Base-by-base conservation (phyloP, 2,329 filamentous ascomycete species). In the Curvularia eragrostidis region DNA sequence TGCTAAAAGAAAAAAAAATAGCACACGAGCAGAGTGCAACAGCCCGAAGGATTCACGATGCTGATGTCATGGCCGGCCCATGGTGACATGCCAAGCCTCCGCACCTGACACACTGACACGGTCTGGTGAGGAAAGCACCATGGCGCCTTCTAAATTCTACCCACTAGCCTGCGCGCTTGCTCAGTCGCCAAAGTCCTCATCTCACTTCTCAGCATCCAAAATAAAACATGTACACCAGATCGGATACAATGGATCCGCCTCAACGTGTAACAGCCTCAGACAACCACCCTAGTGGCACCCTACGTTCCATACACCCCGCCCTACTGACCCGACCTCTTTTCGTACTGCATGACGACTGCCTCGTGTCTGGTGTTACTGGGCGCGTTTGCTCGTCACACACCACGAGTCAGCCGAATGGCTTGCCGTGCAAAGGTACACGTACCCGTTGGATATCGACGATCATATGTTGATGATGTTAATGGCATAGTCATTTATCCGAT, bases 271-370 rank as follows among this genome's bases (percentile, higher is more conserved):
- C 28, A 36, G 6, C 39, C 26, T 50, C 39, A 39, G 54, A 21
- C 32, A 54, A 50, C 56, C 23, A 32, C 30, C 39, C 46, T 50
- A 24, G 19, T 21, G 24, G 44, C 24, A 48, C 38, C 44, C 52
- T 34, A 42, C 28, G 18, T 30, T 39, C 9, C 32, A 26, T 43
- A 24, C 3, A 34, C 4, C 15, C 26, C 9, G 19, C 52, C 32
- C 26, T 18, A 24, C 18, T 19, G 19, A 18, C 24, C 30, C 46
- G 21, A 15, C 7, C 32, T 19, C 6, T 12, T 48, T 34, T 41
- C 15, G 23, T 38, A 28, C 44, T 48, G 49, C 49, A 38, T 36
- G 51, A 3, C 19, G 50, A 39, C 15, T 18, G 3, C 32, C 26
- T 19, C 47, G 38, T 48, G 44, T 39, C 32, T 12, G n/a, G 34